Evolutionary conservation across 495 filamentous ascomycete genomes (phyloP).

Genomic region (Talaromyces trachyspermus): DNA sequence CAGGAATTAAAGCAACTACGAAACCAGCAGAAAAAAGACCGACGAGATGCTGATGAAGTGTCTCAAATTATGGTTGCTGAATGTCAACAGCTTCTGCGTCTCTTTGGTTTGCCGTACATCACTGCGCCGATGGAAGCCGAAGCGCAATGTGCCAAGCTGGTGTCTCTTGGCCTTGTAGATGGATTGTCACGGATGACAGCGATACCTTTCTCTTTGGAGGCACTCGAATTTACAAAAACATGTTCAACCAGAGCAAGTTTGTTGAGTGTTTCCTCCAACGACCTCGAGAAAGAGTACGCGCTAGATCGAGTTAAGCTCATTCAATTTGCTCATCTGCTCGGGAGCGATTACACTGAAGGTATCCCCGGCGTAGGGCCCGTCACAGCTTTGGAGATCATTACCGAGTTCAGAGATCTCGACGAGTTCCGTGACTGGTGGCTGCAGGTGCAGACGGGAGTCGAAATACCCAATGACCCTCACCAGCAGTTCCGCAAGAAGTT

Average conservation of each 20-base stretch:
- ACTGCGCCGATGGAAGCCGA: constrained; percentile 99
- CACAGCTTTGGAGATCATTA: constrained; percentile 83
- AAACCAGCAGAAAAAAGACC: constrained; percentile 90
- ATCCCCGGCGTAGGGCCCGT: constrained; percentile 86
- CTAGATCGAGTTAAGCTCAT: constrained; percentile 79
- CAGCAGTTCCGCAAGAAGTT: constrained; percentile 77
- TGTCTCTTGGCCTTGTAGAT: constrained; percentile 78
- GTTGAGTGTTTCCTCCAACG: constrained; percentile 94
- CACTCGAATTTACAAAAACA: constrained; percentile 95
- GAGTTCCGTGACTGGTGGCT: constrained; percentile 85
- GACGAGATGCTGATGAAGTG: constrained; percentile 91
- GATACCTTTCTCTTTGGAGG: constrained; percentile 98
- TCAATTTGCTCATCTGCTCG: constrained; percentile 78
- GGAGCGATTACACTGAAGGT: constrained; percentile 91
- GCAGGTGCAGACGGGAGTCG: constrained; percentile 55
- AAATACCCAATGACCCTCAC: constrained; percentile 28
- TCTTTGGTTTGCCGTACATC: constrained; percentile 93
- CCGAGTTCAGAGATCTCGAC: constrained; percentile 66
- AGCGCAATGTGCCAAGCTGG: constrained; percentile 92
- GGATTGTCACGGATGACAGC: constrained; percentile 95
- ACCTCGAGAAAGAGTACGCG: constrained; percentile 83
- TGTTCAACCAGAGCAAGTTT: constrained; percentile 96
- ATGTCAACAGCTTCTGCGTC: constrained; percentile 80
- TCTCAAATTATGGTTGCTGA: constrained; percentile 90
- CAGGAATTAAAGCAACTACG: constrained; percentile 78